phyloP scores from a whole-genome alignment of 2,329 filamentous ascomycete genomes.

The Sphaerostilbella broomeana region DNA sequence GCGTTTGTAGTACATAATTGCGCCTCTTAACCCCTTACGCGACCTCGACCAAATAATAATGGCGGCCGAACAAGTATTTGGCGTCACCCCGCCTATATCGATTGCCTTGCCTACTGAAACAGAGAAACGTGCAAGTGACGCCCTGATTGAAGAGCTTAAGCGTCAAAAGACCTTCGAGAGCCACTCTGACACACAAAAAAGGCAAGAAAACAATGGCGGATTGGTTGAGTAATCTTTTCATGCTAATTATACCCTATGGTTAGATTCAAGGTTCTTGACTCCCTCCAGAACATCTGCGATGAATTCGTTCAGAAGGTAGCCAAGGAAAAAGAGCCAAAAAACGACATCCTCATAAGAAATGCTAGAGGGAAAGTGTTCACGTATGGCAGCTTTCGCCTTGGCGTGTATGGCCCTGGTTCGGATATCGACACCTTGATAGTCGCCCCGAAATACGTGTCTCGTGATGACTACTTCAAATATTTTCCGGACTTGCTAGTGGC shows the following conservation, averaged over 20 bases:
- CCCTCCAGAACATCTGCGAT: constrained; percentile 72
- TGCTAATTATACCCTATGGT: neutral
- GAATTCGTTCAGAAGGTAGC: constrained; percentile 84
- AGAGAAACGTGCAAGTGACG: constrained; percentile 71
- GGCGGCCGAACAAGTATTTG: constrained; percentile 39
- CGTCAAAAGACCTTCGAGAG: constrained; percentile 88
- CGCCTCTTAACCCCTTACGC: too few species aligned
- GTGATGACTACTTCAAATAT: constrained; percentile 85
- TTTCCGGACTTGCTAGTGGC: constrained; percentile 75
- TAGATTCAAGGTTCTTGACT: constrained; percentile 65
- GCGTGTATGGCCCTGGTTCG: constrained; percentile 89
- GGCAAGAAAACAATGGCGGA: constrained; percentile 42
- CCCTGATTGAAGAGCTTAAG: constrained; percentile 77
- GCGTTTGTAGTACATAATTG: too few species aligned
- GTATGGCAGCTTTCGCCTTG: constrained; percentile 90
- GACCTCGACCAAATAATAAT: constrained; percentile 25
- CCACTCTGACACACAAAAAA: constrained; percentile 72
- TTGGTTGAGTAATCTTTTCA: neutral
- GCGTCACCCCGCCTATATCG: constrained; percentile 81
- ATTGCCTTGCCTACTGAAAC: constrained; percentile 64
- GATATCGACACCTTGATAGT: constrained; percentile 97
- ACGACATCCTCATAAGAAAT: constrained; percentile 70
- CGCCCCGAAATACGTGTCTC: constrained; percentile 79
- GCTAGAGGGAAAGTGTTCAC: constrained; percentile 91
- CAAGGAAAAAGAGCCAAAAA: constrained; percentile 61